Percentiles rank a stretch among this genome's conserved stretches.
Evolutionary conservation across 805 yeast species (phyloP).

Genomic region (Hanseniaspora vineae): DNA sequence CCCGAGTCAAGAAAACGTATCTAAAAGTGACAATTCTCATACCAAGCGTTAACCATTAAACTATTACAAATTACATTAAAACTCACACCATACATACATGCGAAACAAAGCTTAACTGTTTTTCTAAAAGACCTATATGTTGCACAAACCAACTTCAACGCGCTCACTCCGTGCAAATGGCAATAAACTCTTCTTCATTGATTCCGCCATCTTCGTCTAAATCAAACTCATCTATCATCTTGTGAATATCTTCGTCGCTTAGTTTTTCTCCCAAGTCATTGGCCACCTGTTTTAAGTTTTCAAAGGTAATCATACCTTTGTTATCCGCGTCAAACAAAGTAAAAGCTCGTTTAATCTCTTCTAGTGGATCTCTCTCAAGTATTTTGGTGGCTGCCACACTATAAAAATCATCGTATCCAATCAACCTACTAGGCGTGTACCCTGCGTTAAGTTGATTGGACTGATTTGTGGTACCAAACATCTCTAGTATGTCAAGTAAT

Average conservation of each 20-base stretch:
- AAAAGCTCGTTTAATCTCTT: slow-evolving; percentile 85
- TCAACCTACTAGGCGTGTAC: slow-evolving; percentile 45
- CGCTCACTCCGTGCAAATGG: slow-evolving; percentile 57
- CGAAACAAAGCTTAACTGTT: too few species aligned
- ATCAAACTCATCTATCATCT: slow-evolving; percentile 97
- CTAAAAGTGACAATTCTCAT: too few species aligned
- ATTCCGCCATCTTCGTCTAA: slow-evolving; percentile 93
- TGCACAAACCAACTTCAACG: not conserved
- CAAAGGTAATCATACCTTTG: slow-evolving; percentile 73
- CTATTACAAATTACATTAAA: too few species aligned
- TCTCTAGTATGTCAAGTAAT: slow-evolving; percentile 62
- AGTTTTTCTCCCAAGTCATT: slow-evolving; percentile 86
- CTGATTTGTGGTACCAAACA: slow-evolving; percentile 37
- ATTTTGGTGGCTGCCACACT: slow-evolving; percentile 63
- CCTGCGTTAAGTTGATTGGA: slow-evolving; percentile 12
- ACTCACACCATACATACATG: too few species aligned
- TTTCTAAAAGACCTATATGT: too few species aligned
- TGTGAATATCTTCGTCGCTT: slow-evolving; percentile 83
- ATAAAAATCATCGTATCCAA: slow-evolving; percentile 72
- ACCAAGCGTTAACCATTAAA: too few species aligned
- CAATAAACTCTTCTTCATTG: slow-evolving; percentile 80
- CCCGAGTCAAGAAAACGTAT: too few species aligned
- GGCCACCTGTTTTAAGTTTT: slow-evolving; percentile 79
- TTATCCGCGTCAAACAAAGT: slow-evolving; percentile 76
- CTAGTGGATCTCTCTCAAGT: slow-evolving; percentile 81